phyloP scores from a whole-genome alignment of 345 rosid genomes.

The Gossypium stocksii region DNA sequence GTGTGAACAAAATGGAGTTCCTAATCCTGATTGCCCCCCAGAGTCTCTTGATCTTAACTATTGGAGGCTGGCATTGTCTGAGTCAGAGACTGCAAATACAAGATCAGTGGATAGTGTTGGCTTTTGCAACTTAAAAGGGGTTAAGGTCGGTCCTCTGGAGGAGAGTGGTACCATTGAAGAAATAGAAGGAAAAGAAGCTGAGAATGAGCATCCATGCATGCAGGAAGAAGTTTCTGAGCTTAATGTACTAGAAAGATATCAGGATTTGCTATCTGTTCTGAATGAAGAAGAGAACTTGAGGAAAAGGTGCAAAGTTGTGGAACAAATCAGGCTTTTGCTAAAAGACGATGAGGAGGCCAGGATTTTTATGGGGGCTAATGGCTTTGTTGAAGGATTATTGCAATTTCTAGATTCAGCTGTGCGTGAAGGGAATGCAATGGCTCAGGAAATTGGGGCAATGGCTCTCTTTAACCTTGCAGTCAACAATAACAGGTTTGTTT shows the following conservation, averaged over 20 bases:
- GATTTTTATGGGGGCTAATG: conserved; percentile 78
- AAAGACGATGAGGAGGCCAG: conserved; percentile 97
- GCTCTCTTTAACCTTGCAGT: conserved; percentile 95
- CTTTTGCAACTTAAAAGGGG: conserved; percentile 47
- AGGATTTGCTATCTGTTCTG: conserved; percentile 48
- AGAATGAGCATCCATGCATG: conserved; percentile 16
- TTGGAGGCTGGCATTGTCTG: conserved; percentile 79
- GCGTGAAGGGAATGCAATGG: conserved; percentile 36
- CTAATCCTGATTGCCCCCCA: conserved; percentile 69
- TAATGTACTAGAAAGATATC: conserved; percentile 43
- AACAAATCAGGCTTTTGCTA: conserved; percentile 62
- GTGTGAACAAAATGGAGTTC: conserved; percentile 89
- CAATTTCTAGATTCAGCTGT: conserved; percentile 62
- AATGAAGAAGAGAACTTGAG: conserved; percentile 47
- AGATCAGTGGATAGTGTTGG: conserved; percentile 49
- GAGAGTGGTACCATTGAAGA: conserved; percentile 53
- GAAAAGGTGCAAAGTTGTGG: conserved; percentile 56
- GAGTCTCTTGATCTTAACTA: conserved; percentile 86
- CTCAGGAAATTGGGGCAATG: conserved; percentile 87
- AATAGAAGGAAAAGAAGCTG: conserved; percentile 35
- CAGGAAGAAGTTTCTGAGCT: conserved; percentile 40
- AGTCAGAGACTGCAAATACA: conserved; percentile 59
- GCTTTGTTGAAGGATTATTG: conserved; percentile 75
- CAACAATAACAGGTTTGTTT: conserved; percentile 83
- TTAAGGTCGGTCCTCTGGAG: conserved; percentile 66